These are phyloP conservation scores for Urochloa ruziziensis DNA, from an alignment of 176 grass and related monocot species.

Conservation along the genomic window DNA sequence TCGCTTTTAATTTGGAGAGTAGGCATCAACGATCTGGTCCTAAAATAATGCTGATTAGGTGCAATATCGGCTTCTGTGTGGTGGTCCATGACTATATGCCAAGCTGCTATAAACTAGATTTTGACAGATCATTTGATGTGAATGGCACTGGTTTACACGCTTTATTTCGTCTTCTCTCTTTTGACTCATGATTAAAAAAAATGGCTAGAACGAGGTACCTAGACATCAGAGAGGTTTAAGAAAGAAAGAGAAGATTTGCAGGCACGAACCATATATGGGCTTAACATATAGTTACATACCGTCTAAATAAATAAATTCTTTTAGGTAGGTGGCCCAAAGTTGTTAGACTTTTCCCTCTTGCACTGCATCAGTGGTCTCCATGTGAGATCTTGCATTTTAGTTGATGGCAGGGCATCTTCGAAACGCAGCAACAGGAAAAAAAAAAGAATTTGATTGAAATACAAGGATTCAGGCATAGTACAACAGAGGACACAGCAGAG, in stretches of 20 bases:
- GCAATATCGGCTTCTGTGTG: conserved; percentile 5
- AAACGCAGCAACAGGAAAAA: neutral
- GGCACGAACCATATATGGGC: neutral
- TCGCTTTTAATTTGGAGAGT: neutral
- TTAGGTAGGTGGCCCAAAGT: neutral
- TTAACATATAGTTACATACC: neutral
- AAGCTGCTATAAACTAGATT: conserved; percentile 16
- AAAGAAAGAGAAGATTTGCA: neutral
- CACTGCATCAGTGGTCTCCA: neutral
- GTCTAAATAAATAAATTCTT: neutral
- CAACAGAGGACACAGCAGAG: too few relatives aligned
- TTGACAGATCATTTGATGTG: conserved; percentile 12
- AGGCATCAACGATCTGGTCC: conserved; percentile 13
- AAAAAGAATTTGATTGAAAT: neutral
- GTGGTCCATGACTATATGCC: conserved; percentile 20
- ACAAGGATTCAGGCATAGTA: too few relatives aligned
- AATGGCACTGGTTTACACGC: neutral
- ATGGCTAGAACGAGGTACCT: neutral
- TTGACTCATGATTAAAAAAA: neutral
- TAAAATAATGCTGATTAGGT: conserved; percentile 30
- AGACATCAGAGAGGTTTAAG: neutral
- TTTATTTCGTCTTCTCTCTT: neutral
- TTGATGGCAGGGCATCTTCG: neutral
- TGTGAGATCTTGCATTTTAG: neutral
- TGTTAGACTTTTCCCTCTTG: neutral